phyloP scores from a whole-genome alignment of 2,329 filamentous ascomycete species.

The Basipetospora chlamydospora region DNA sequence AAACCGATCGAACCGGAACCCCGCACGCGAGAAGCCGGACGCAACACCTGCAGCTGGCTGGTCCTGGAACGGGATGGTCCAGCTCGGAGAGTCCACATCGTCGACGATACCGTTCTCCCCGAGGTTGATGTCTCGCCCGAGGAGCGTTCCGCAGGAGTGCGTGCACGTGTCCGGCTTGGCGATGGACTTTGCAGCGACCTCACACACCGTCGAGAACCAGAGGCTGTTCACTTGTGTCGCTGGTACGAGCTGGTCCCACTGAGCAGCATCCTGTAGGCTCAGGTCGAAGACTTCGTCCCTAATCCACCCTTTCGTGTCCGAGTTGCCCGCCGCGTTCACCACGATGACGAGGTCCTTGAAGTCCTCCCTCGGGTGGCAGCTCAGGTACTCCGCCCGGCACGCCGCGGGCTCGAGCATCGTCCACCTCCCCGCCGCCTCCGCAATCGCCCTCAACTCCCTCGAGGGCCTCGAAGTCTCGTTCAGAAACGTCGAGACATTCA shows the following conservation, averaged over 20 bases:
- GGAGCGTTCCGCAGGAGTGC: neutral
- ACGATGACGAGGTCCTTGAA: conserved; percentile 3
- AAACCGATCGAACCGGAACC: conserved; percentile 2
- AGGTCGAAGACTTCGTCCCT: conserved; percentile 5
- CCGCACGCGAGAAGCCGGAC: neutral
- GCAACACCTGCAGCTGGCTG: neutral
- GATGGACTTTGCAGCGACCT: neutral
- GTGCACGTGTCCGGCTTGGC: neutral
- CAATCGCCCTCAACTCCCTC: neutral
- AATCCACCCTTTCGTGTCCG: neutral
- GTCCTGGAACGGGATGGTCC: conserved; percentile 3
- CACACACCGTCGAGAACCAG: conserved; percentile 4
- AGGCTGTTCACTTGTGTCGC: conserved; percentile 1
- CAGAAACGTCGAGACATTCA: neutral
- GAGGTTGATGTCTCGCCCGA: neutral
- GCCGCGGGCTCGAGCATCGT: neutral
- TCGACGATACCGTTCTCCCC: neutral
- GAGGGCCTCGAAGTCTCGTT: neutral
- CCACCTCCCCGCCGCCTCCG: neutral
- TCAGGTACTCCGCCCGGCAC: neutral
- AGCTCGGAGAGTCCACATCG: neutral
- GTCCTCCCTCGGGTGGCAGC: neutral
- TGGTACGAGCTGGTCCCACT: conserved; percentile 4
- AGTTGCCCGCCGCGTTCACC: neutral
- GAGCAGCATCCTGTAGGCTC: neutral